A percentile compares a stretch with the other conserved stretches of the same genome.
Evolutionary conservation across 441 rosid genomes (phyloP).

Genomic region (Erysimum cheiri): DNA sequence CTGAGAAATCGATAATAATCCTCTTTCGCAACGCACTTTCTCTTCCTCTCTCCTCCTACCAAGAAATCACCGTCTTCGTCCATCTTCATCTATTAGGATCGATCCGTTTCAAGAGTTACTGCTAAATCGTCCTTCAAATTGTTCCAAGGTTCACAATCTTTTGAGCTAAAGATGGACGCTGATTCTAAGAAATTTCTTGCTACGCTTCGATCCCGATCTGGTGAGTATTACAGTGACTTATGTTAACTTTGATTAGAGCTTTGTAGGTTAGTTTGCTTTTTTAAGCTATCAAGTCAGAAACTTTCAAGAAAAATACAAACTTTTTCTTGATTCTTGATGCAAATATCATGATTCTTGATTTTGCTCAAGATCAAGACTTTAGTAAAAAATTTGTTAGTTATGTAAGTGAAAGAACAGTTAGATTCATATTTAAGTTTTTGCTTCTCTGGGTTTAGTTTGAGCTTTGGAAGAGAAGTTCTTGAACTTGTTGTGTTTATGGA

Average conservation of each 20-base stretch:
- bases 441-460: neutral
- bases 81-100: slow-evolving; percentile 27
- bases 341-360: slow-evolving; percentile 12
- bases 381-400: neutral
- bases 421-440: neutral
- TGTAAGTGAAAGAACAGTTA: neutral
- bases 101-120: slow-evolving; percentile 15
- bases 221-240: slow-evolving; percentile 44
- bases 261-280: neutral
- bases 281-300: neutral
- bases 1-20: neutral
- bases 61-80: slow-evolving; percentile 34
- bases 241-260: neutral
- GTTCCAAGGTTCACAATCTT: neutral
- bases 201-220: slow-evolving; percentile 75
- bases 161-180: slow-evolving; percentile 71
- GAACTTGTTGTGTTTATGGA: slow-evolving; percentile 18
- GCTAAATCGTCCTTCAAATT: neutral
- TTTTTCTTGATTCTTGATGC: too few species aligned
- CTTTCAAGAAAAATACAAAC: neutral
- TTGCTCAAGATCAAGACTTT: slow-evolving; percentile 8
- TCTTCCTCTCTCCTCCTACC: slow-evolving; percentile 42
- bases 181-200: slow-evolving; percentile 83
- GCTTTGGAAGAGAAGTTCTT: slow-evolving; percentile 4
- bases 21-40: slow-evolving; percentile 14